Conservation (phyloP, 306 rosid species). For the Malus sylvestris region DNA sequence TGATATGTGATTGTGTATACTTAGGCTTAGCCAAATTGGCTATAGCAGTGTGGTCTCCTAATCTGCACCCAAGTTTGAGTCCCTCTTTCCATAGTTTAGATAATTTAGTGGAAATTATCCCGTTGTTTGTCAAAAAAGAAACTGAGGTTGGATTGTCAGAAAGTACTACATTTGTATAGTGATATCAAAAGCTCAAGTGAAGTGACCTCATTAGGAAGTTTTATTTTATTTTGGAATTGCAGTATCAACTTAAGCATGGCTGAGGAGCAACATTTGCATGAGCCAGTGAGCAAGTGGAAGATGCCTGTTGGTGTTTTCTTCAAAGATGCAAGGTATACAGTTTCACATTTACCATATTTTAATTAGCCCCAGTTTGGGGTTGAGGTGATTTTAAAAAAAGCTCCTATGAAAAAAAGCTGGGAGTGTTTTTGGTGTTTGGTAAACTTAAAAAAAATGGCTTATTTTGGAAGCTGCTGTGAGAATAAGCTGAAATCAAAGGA, state of each 20-base stretch:
- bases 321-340: slow-evolving; percentile 76
- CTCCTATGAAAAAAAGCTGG: too few species aligned
- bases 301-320: slow-evolving; percentile 76
- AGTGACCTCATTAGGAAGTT: not conserved
- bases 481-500: too few species aligned
- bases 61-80: too few species aligned
- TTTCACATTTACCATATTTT: not conserved
- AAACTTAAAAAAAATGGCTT: too few species aligned
- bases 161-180: not conserved
- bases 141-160: not conserved
- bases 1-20: not conserved
- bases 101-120: not conserved
- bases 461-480: too few species aligned
- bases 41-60: too few species aligned
- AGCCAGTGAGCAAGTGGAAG: slow-evolving; percentile 36
- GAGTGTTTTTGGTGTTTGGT: too few species aligned
- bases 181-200: not conserved
- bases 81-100: not conserved
- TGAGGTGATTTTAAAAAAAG: too few species aligned
- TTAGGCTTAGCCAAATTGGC: not conserved
- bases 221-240: not conserved
- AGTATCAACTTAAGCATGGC: slow-evolving; percentile 29
- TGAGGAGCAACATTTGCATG: slow-evolving; percentile 11
- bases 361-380: not conserved
- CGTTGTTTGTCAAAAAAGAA: not conserved